Base-by-base conservation (phyloP, 192 early-diverging fungal species). In the Entomortierella beljakovae region DNA sequence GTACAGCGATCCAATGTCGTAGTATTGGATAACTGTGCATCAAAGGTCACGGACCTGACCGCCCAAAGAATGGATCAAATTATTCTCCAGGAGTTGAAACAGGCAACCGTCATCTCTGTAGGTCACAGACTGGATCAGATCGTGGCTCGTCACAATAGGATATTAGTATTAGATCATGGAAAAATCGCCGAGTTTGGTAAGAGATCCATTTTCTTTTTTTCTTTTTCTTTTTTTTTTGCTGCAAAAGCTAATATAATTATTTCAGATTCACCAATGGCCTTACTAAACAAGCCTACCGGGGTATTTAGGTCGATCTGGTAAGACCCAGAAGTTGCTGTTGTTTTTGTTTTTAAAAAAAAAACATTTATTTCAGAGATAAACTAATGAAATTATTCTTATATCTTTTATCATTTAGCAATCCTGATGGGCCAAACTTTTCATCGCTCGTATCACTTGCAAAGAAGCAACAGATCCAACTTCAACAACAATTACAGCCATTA, bases 81-180 rank as follows among this genome's bases (percentile, higher is more conserved):
- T 34, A 80, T 94, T 7, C 64, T 83, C 1, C 82, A 70, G 13
- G 74, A 91, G 53, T 84, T 92, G 71, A 57, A 69, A 51, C 81
- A 88, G 8, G 61, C 86, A 26, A 89, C 88, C 0, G 82, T 93
- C 0, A 67, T 93, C 6, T 88, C 87, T 58, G 89, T 93, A 18
- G 92, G 91, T 7, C 91, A 97, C 64, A 89, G 94, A 15, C 62
- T 94, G 60, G 88, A 94, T 52, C 92, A 90, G 23, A 83, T 91
- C n/a, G 76, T 85, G 42, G 83, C 64, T 0, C 57, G 70, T 25
- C 68, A 82, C 42, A 92, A 95, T 82, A 85, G 89, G 61, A 88
- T 96, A 49, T 63, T 94, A 52, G 93, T 96, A 0, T 81, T 96
- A n/a, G 89, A 94, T 57, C 81, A 88, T 9, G 95, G 95, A 59